Evolutionary conservation across 163 green algal species (phyloP).

Genomic region (Volvox carteri): DNA sequence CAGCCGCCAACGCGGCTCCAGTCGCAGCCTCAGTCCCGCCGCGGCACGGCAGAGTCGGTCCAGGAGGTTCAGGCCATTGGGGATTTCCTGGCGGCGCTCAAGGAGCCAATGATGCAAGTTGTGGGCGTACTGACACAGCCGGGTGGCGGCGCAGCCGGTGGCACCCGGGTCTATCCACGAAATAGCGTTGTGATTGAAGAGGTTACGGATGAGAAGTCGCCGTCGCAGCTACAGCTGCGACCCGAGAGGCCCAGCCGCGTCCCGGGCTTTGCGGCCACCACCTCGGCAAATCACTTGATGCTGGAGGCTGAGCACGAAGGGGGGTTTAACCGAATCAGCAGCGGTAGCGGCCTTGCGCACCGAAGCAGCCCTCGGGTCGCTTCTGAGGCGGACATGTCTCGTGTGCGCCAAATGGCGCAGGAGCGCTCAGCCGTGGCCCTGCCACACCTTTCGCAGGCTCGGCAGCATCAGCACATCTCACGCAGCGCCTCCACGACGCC

Average conservation of each 20-base stretch:
- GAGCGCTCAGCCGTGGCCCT: background rate
- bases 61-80: conserved; percentile 1
- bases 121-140: conserved; percentile 11
- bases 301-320: conserved; percentile 6
- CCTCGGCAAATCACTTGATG: background rate
- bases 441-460: background rate
- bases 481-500: conserved; percentile 15
- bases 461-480: background rate
- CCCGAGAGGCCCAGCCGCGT: conserved; percentile 33
- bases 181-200: conserved; percentile 41
- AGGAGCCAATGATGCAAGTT: conserved; percentile 14
- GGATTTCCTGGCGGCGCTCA: conserved; percentile 36
- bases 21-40: background rate
- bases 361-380: background rate
- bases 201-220: background rate
- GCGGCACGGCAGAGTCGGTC: background rate
- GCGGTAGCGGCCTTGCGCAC: background rate
- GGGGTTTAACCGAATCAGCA: background rate
- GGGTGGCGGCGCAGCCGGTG: background rate
- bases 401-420: background rate
- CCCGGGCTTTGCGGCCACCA: conserved; percentile 20
- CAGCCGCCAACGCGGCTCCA: background rate
- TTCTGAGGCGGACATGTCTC: background rate
- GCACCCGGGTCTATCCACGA: background rate
- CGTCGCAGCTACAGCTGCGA: background rate